These are phyloP conservation scores for Penicillium nucicola DNA, from an alignment of 495 filamentous ascomycete genomes.

Conservation along the genomic window DNA sequence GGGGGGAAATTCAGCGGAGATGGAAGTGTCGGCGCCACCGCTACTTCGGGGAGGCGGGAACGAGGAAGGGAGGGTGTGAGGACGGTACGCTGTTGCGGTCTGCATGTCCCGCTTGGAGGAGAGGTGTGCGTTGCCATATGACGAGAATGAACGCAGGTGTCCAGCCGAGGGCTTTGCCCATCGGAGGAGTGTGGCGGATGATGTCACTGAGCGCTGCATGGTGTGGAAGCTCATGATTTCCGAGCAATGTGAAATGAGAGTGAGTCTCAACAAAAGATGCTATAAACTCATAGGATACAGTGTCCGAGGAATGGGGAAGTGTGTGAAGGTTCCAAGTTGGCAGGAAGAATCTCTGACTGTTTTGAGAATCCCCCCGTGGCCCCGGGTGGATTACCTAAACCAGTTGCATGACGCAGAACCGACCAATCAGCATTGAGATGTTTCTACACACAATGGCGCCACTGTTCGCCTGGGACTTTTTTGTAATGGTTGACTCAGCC, in stretches of 20 bases:
- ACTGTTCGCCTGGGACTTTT: slow-evolving; percentile 5
- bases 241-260: slow-evolving; percentile 13
- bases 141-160: slow-evolving; percentile 63
- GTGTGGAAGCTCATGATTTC: slow-evolving; percentile 37
- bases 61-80: slow-evolving; percentile 62
- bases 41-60: slow-evolving; percentile 66
- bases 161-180: slow-evolving; percentile 42
- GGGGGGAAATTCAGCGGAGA: slow-evolving; percentile 49
- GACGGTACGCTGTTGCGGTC: slow-evolving; percentile 73
- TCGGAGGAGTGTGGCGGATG: slow-evolving; percentile 53
- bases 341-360: slow-evolving; percentile 14
- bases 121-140: slow-evolving; percentile 49
- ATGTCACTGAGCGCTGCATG: slow-evolving; percentile 45
- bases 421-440: slow-evolving; percentile 42
- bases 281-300: slow-evolving; percentile 15
- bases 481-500: not conserved
- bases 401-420: slow-evolving; percentile 18
- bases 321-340: not conserved
- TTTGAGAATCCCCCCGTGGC: slow-evolving; percentile 12
- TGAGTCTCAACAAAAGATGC: not conserved
- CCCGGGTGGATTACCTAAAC: slow-evolving; percentile 20
- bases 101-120: slow-evolving; percentile 65
- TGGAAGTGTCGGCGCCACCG: slow-evolving; percentile 64
- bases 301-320: slow-evolving; percentile 6
- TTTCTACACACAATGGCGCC: slow-evolving; percentile 46